Evolutionary conservation across 805 yeast genomes (phyloP).

Genomic region (Wickerhamomyces alni): DNA sequence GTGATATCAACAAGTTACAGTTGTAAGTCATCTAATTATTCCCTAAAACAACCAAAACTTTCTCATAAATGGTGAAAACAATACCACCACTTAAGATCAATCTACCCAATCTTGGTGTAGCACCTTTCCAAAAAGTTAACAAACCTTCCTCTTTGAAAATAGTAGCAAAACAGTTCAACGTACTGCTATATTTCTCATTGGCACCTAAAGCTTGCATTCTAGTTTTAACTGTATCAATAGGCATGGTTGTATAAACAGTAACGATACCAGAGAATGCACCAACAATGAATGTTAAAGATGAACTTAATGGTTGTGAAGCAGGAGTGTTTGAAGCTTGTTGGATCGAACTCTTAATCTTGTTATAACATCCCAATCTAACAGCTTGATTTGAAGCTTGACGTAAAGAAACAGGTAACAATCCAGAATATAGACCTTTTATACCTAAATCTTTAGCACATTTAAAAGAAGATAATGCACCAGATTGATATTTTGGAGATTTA

Average conservation of each 20-base stretch:
- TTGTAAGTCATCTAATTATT: too few species aligned
- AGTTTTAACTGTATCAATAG: constrained; percentile 91
- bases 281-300: constrained; percentile 75
- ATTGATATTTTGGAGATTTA: constrained; percentile 69
- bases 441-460: constrained; percentile 73
- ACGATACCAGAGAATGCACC: constrained; percentile 89
- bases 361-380: constrained; percentile 89
- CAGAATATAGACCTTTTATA: constrained; percentile 77
- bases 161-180: constrained; percentile 74
- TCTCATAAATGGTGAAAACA: constrained; percentile 93
- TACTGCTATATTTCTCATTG: constrained; percentile 59
- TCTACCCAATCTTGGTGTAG: constrained; percentile 94
- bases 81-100: constrained; percentile 93
- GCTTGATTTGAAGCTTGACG: constrained; percentile 96
- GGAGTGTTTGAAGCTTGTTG: constrained; percentile 65
- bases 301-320: constrained; percentile 68
- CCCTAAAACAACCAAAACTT: constrained; percentile 50
- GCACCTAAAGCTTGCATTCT: constrained; percentile 94
- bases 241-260: constrained; percentile 92
- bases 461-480: constrained; percentile 51
- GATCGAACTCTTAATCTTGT: constrained; percentile 72
- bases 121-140: constrained; percentile 94
- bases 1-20: too few species aligned
- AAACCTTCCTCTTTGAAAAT: constrained; percentile 86
- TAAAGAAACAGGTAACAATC: constrained; percentile 86